Conservation (phyloP, 2,329 filamentous ascomycete genomes). For the Beauveria caledonica region DNA sequence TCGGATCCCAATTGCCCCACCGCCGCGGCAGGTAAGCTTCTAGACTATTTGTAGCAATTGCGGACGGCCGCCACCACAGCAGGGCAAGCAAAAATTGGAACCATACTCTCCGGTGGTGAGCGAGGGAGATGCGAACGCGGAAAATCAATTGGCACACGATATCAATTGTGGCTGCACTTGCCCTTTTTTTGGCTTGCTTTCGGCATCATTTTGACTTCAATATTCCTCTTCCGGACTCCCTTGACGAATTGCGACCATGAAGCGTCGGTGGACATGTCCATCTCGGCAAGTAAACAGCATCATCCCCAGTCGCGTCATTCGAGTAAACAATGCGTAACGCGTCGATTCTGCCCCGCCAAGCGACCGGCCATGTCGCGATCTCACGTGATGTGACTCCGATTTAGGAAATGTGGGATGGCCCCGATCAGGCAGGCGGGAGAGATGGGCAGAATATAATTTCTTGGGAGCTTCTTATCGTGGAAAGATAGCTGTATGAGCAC, state of each 20-base stretch:
- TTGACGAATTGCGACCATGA: not conserved
- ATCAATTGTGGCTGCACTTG: not conserved
- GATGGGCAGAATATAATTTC: conserved; percentile 8
- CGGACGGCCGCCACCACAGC: not conserved
- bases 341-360: conserved; percentile 4
- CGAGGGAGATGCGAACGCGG: not conserved
- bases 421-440: not conserved
- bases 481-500: not conserved
- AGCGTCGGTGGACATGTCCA: not conserved
- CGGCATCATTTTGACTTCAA: not conserved
- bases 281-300: conserved; percentile 1
- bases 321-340: conserved; percentile 11
- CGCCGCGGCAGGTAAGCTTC: conserved; percentile 2
- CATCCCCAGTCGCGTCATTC: conserved; percentile 2
- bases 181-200: not conserved
- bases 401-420: not conserved
- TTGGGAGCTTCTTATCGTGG: conserved; percentile 1
- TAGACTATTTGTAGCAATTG: not conserved
- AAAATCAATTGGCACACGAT: not conserved
- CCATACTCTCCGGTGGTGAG: not conserved
- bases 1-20: conserved; percentile 5
- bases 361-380: not conserved
- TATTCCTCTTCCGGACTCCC: not conserved
- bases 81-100: conserved; percentile 3
- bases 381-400: conserved; percentile 2